Evolutionary conservation across 2,329 filamentous ascomycete genomes (phyloP), one percentile per base, ranked within the genome.

Genomic region (Xylaria sp.): DNA sequence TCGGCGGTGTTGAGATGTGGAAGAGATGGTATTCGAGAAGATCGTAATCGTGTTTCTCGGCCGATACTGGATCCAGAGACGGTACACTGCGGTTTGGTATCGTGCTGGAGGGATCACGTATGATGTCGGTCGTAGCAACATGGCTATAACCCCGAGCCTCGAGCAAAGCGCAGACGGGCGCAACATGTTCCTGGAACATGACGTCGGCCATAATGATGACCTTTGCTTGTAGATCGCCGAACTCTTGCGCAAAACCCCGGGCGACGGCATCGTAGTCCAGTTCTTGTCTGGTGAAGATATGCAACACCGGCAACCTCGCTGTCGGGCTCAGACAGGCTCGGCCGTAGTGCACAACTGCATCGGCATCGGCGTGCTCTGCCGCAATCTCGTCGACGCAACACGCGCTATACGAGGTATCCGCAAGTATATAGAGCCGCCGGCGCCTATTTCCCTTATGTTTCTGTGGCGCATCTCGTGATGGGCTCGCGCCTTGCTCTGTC

Each of bases 341-440:
- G 2, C 96, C 96, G 75, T 98, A 99, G 79, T 99, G 96, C 16
- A 99, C 91, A 1, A 98, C 92, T 0, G 94, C 93, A 70, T 98
- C 92, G 6, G 96, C 94, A 75, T 93, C 87, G 18, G 93, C 92
- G 79, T 99, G 96, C 79, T 99, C 94, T 2, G 96, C 96, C 0
- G 96, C 96, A 48, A 98, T 91, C 82, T 99, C 96, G 77, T 99
- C 96, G 21, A 98, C 94, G 77, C 96, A 99, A 82, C 96, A 99
- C 0, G 95, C 91, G 68, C 96, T 97, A 81, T 98, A 99, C 1
- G 95, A 98, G 2, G 96, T 98, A 80, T 99, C 96, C 37, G 92
- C 96, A 21, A 99, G 84, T 69, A 99, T 94, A 75, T 92, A 97
- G 61, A 98, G 84, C 70, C 85, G 78, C 35, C 77, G 84, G 69